These are phyloP conservation scores for Castanea sativa DNA, from an alignment of 306 rosid genomes.

Conservation along the genomic window DNA sequence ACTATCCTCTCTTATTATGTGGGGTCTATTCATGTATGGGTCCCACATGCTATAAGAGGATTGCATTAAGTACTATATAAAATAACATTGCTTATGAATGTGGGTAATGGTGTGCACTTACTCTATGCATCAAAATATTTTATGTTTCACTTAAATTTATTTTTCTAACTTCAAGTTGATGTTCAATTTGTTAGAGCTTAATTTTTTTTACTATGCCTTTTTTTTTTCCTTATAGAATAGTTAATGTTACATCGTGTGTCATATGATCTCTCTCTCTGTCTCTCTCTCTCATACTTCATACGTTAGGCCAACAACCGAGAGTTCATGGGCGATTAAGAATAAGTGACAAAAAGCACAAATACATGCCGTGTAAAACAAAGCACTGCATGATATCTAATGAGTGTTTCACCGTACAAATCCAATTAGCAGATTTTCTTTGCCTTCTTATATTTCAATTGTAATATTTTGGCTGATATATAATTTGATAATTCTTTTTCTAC, in stretches of 20 bases:
- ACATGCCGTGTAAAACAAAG: background rate
- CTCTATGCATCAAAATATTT: background rate
- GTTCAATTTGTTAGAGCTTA: background rate
- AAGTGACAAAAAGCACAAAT: conserved; percentile 10
- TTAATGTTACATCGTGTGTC: conserved; percentile 5
- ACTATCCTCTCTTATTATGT: too few species aligned
- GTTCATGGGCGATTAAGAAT: conserved; percentile 16
- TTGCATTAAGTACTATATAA: too few species aligned
- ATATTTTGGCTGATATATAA: background rate
- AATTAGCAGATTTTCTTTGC: background rate
- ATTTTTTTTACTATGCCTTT: background rate
- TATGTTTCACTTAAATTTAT: background rate
- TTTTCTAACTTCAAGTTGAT: background rate
- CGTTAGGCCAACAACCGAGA: conserved; percentile 39
- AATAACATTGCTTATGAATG: too few species aligned
- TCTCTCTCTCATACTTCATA: background rate
- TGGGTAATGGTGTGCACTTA: too few species aligned
- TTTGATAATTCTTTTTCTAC: background rate
- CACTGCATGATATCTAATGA: background rate
- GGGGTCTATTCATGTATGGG: too few species aligned
- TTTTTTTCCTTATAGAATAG: conserved; percentile 14
- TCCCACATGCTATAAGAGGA: too few species aligned
- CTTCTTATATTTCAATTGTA: background rate
- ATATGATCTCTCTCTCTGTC: background rate
- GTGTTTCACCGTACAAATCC: background rate